Base-by-base conservation (phyloP, 192 early-diverging fungal genomes). In the Endogone sp. region DNA sequence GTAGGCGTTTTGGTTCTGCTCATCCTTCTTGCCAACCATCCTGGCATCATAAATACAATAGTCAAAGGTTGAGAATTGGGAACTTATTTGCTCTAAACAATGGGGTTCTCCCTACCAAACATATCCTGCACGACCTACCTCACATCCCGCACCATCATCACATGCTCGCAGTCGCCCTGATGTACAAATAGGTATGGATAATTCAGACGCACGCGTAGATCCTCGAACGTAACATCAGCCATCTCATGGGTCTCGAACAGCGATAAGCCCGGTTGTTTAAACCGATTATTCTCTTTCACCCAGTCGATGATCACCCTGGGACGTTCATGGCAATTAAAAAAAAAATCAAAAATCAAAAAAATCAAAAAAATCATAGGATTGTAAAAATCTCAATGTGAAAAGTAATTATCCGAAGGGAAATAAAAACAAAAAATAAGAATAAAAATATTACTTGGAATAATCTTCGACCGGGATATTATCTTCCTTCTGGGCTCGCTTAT, bases 81-180 rank as follows among this genome's bases (percentile, higher is more conserved):
- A n/a, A n/a, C n/a, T n/a, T n/a, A n/a, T n/a, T n/a, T n/a, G n/a
- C n/a, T n/a, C n/a, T n/a, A n/a, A n/a, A n/a, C n/a, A n/a, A 61
- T 54, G 26, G 20, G 21, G 16, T 16, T 49, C 9, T 16, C 37
- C 16, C 37, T 16, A 16, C n/a, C 26, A 37, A 60, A 22, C 57
- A 59, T 54, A 37, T 54, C 67, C 57, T 75, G 28, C n/a, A n/a
- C n/a, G 62, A 56, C 59, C 21, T 79, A 86, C 84, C 90, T 81
- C 28, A 89, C 44, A 60, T 88, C 86, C 9, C 80, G 82, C 63
- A 94, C 86, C 69, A 88, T 79, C 31, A 94, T 37, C 26, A 90
- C 77, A 63, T 94, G 93, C 70, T 93, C 86, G 71, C 93, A 94
- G 62, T 86, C 80, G 30, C 88, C 93, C 78, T 93, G 91, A 68